Evolutionary conservation across 352 stramenopile species (phyloP), one percentile per base, ranked within the genome.

Genomic region (Phytophthora melonis): DNA sequence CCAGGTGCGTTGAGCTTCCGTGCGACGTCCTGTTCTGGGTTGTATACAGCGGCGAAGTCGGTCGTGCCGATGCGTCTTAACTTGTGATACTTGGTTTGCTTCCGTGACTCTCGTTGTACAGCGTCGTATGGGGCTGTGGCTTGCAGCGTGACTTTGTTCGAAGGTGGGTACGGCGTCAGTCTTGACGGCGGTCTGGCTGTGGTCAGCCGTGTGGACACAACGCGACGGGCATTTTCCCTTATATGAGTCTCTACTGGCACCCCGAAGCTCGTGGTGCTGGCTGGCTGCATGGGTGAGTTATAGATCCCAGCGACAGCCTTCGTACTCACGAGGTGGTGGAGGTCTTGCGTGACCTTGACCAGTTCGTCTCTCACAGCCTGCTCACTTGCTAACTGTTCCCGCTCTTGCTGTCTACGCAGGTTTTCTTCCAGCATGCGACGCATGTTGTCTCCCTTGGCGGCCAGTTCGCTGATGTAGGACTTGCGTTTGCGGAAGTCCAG

Each of bases 51-150:
- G 21, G 78, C 77, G 54, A 92, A 89, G 67, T 92, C 81, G 9
- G 75, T 74, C 7, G 72, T 62, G 10, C 73, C 73, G 25, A 90
- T 78, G 3, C 75, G 69, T 6, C 81, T 72, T 27, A 90, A 64
- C 59, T 92, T 93, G 59, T 91, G 75, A 41, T 90, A 91, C 23
- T 89, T 86, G 52, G 85, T 88, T 70, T 93, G 75, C 6, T 82
- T 89, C 14, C 80, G 82, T 34, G 80, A 63, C 7, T 85, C 76
- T 21, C 74, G 77, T 23, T 85, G 68, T 18, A 87, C 67, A 1
- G 72, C 68, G 49, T 85, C 75, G 21, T 87, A 93, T 8, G 68
- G 71, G 32, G 75, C 62, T 3, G 66, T 76, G 13, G 83, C 78
- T 70, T 92, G 86, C 16, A 91, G 52, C 41, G 81, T 82, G 1